Evolutionary conservation across 2,329 filamentous ascomycete genomes (phyloP).

Genomic region (Aquanectria penicillioides): DNA sequence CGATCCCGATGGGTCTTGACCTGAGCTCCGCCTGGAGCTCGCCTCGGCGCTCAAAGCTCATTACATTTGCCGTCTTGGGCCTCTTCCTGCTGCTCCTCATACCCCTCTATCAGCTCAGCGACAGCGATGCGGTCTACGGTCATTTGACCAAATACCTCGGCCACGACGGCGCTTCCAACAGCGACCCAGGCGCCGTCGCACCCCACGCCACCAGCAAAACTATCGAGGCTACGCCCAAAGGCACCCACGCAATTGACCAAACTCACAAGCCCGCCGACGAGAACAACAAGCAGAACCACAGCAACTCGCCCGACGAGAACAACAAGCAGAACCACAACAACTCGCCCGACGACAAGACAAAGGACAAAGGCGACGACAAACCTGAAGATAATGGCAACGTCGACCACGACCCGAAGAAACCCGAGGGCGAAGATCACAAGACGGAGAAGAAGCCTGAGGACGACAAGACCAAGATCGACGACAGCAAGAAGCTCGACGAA

Average conservation of each 20-base stretch:
- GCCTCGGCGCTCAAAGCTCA: slow-evolving; percentile 42
- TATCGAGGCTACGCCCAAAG: background rate
- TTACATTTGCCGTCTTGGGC: slow-evolving; percentile 39
- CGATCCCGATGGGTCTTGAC: slow-evolving; percentile 35
- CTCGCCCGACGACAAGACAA: slow-evolving; percentile 10
- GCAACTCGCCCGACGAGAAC: background rate
- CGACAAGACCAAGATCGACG: background rate
- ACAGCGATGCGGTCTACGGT: slow-evolving; percentile 42
- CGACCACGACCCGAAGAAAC: background rate
- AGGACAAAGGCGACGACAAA: slow-evolving; percentile 9
- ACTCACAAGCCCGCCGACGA: background rate
- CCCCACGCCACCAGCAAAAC: slow-evolving; percentile 48
- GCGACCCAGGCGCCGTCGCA: slow-evolving; percentile 41
- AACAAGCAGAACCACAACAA: background rate
- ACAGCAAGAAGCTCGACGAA: slow-evolving; percentile 1
- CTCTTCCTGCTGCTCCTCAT: slow-evolving; percentile 43
- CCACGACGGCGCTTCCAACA: slow-evolving; percentile 48
- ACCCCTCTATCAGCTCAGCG: slow-evolving; percentile 45
- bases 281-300: background rate
- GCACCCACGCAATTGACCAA: background rate
- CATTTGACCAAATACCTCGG: slow-evolving; percentile 44
- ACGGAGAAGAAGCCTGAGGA: slow-evolving; percentile 12
- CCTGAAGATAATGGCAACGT: slow-evolving; percentile 19
- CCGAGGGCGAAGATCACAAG: slow-evolving; percentile 30
- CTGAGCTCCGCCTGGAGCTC: slow-evolving; percentile 40